Evolutionary conservation across 108 stramenopile species (phyloP).

Genomic region (Discostella pseudostelligera): DNA sequence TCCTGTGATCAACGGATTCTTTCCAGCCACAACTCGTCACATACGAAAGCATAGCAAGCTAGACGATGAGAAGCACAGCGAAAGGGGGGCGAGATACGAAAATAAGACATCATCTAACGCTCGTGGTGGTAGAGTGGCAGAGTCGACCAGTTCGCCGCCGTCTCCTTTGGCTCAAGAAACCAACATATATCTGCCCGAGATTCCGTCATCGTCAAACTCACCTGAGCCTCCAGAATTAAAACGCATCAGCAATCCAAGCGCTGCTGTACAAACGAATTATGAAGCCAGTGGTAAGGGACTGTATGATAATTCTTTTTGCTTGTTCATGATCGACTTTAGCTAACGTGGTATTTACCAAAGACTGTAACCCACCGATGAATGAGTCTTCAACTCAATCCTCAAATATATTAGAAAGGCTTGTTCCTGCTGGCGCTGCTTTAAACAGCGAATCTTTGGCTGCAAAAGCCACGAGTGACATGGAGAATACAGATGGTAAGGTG

Average conservation of each 20-base stretch:
- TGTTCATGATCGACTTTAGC: too few relatives aligned
- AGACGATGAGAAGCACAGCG: not conserved
- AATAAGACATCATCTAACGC: constrained; percentile 1
- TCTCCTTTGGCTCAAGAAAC: not conserved
- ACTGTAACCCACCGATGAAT: not conserved
- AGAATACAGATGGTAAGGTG: too few relatives aligned
- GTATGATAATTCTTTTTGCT: too few relatives aligned
- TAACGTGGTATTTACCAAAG: too few relatives aligned
- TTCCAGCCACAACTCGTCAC: constrained; percentile 14
- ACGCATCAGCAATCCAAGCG: too few relatives aligned
- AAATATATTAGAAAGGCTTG: too few relatives aligned
- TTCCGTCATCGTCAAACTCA: not conserved
- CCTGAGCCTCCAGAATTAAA: not conserved
- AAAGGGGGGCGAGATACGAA: not conserved
- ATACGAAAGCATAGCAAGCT: not conserved
- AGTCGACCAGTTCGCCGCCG: not conserved
- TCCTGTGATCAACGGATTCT: not conserved
- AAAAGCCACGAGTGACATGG: not conserved
- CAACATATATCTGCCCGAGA: not conserved
- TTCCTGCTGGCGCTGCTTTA: too few relatives aligned
- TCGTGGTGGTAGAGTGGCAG: not conserved
- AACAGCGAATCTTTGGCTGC: constrained; percentile 7
- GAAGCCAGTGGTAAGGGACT: too few relatives aligned
- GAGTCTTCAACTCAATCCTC: not conserved
- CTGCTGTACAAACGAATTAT: too few relatives aligned